A percentile compares a stretch with the other conserved stretches of the same genome.
Conservation (phyloP, 2,329 filamentous ascomycete genomes). For the Arthrobotrys megalospora region DNA sequence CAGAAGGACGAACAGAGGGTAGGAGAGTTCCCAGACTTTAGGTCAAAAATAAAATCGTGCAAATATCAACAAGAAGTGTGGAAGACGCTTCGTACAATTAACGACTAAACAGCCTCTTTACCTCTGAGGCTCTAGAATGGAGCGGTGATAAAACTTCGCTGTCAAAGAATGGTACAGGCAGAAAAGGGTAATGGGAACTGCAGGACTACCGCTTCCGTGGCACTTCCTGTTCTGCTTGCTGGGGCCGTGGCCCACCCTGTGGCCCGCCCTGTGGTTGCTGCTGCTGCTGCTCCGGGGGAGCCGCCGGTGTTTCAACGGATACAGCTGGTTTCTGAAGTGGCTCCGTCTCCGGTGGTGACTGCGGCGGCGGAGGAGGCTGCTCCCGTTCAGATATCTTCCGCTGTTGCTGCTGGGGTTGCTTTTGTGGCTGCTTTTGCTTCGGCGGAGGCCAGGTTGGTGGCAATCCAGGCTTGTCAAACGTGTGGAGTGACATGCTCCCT, state of each 20-base stretch:
- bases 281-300: constrained; percentile 30
- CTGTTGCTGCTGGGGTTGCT: constrained; percentile 8
- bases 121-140: constrained; percentile 24
- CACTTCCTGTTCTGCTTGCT: constrained; percentile 31
- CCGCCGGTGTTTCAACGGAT: constrained; percentile 17
- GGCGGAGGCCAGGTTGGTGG: constrained; percentile 27
- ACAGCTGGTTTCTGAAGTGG: constrained; percentile 23
- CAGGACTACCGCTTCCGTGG: constrained; percentile 46
- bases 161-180: constrained; percentile 50
- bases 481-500: constrained; percentile 18
- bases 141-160: constrained; percentile 35
- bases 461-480: constrained; percentile 50
- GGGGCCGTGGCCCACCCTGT: constrained; percentile 24
- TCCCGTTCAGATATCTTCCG: constrained; percentile 19
- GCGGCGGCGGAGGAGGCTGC: constrained; percentile 15
- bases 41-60: constrained; percentile 28
- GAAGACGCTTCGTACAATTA: constrained; percentile 21
- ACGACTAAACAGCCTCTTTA: constrained; percentile 23
- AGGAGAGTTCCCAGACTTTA: constrained; percentile 33
- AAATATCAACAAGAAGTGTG: constrained; percentile 48
- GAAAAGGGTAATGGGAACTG: neutral
- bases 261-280: constrained; percentile 26
- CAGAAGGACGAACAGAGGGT: constrained; percentile 5
- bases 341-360: constrained; percentile 10
- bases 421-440: constrained; percentile 21